Base-by-base conservation (phyloP, 1,284 basidiomycete species). In the Malassezia obtusa region DNA sequence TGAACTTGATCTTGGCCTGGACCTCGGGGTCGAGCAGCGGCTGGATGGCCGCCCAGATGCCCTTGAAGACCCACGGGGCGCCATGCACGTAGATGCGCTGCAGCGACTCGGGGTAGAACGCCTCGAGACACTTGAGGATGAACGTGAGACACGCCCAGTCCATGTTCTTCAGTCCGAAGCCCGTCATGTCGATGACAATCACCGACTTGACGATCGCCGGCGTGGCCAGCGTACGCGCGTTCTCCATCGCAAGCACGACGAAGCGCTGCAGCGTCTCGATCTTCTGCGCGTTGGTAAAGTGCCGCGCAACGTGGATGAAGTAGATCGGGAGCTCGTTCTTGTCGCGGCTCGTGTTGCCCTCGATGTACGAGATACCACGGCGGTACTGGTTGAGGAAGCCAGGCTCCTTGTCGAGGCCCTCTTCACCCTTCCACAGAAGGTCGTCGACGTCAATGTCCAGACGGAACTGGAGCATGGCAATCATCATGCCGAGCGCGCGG, bases 321-420 rank as follows among this genome's bases (percentile, higher is more conserved):
- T 71, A 73, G 58, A 73, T 64, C 25, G 69, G 69, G 58, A 68
- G 55, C 57, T 71, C 71, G 35, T 61, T 55, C 49, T 64, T 64
- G 32, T 61, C 59, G 21, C 22, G 38, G 12, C 22, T 24, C 35
- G 63, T 65, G 63, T 60, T 70, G 41, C 73, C 73, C 59, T 64
- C 64, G 56, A 69, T 73, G 62, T 75, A 75, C 15, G 69, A 74
- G 53, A 74, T 75, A 56, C 70, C 71, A 21, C 71, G 58, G 22
- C 68, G 62, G 59, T 71, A 65, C 61, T 75, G 71, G 61, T 74
- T 73, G 51, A 71, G 51, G 53, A 74, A 74, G 35, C 73, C 73
- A 19, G 64, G 63, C 15, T 67, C 69, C 44, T 73, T 68, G 50
- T 64, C 62, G 52, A 74, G 63, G 32, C 73, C 73, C 50, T 67